Conservation (phyloP, 2,329 filamentous ascomycete genomes). For the Lithohypha guttulata region DNA sequence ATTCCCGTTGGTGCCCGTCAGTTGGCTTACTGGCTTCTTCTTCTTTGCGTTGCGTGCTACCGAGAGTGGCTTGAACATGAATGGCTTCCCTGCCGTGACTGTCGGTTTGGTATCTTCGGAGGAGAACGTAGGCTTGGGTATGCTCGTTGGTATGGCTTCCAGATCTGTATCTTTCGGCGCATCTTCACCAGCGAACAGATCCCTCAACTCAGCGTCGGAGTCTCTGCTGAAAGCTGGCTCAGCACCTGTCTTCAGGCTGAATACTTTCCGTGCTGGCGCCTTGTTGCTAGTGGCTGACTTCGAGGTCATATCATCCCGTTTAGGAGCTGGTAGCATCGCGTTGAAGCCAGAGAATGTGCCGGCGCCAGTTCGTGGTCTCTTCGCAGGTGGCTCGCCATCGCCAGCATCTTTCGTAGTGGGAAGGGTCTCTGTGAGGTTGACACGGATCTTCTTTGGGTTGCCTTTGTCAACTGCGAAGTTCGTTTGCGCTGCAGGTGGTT, state of each 20-base stretch:
- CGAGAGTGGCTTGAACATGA: constrained; percentile 83
- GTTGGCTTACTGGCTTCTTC: constrained; percentile 39
- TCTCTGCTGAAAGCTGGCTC: constrained; percentile 70
- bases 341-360: constrained; percentile 73
- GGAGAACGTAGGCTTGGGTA: constrained; percentile 37
- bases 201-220: constrained; percentile 31
- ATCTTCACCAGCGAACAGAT: constrained; percentile 28
- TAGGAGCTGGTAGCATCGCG: constrained; percentile 75
- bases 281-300: constrained; percentile 23
- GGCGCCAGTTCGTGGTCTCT: constrained; percentile 54
- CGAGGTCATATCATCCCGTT: constrained; percentile 34
- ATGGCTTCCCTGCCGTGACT: constrained; percentile 57
- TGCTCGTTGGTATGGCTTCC: constrained; percentile 10
- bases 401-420: constrained; percentile 30
- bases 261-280: constrained; percentile 41
- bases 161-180: constrained; percentile 19
- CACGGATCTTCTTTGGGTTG: constrained; percentile 72
- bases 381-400: constrained; percentile 51
- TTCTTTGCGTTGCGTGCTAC: constrained; percentile 65
- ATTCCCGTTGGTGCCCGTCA: constrained; percentile 1
- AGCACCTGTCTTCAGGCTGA: constrained; percentile 73
- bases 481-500: constrained; percentile 41
- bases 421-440: constrained; percentile 57
- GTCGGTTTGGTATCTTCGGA: constrained; percentile 41
- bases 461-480: constrained; percentile 72